phyloP scores from a whole-genome alignment of 768 basidiomycete genomes.

The Nidularia pulvinata region DNA sequence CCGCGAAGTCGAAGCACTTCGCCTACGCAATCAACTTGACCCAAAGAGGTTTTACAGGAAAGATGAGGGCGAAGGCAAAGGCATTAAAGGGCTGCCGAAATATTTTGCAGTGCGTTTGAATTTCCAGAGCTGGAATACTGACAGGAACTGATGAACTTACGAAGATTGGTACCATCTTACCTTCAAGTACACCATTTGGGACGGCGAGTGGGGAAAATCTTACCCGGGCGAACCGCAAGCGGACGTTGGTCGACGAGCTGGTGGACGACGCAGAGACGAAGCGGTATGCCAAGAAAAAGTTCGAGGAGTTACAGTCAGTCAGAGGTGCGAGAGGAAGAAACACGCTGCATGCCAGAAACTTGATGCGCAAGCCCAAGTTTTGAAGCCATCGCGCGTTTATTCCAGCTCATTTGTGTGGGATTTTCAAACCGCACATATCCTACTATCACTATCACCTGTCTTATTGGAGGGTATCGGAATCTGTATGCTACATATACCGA shows the following conservation, averaged over 20 bases:
- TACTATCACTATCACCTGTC: no score
- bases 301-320: conserved; percentile 71
- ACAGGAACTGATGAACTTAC: neutral
- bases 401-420: neutral
- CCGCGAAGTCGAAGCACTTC: conserved; percentile 86
- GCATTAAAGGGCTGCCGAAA: conserved; percentile 83
- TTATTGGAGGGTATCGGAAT: no score
- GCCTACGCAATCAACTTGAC: conserved; percentile 85
- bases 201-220: conserved; percentile 71
- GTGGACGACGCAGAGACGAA: conserved; percentile 87
- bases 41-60: conserved; percentile 92
- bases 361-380: conserved; percentile 53
- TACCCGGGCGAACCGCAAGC: conserved; percentile 66
- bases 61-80: conserved; percentile 84
- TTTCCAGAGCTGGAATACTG: conserved; percentile 2
- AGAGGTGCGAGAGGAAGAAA: conserved; percentile 70
- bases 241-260: conserved; percentile 86
- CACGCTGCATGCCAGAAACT: conserved; percentile 67
- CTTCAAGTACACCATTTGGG: conserved; percentile 73
- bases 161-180: conserved; percentile 80
- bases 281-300: conserved; percentile 91
- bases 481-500: no score
- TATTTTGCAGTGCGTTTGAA: conserved; percentile 78
- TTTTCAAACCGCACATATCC: neutral
- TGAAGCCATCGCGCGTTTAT: neutral